Evolutionary conservation across 1,284 basidiomycete genomes (phyloP).

Genomic region (Tranzscheliella williamsii): DNA sequence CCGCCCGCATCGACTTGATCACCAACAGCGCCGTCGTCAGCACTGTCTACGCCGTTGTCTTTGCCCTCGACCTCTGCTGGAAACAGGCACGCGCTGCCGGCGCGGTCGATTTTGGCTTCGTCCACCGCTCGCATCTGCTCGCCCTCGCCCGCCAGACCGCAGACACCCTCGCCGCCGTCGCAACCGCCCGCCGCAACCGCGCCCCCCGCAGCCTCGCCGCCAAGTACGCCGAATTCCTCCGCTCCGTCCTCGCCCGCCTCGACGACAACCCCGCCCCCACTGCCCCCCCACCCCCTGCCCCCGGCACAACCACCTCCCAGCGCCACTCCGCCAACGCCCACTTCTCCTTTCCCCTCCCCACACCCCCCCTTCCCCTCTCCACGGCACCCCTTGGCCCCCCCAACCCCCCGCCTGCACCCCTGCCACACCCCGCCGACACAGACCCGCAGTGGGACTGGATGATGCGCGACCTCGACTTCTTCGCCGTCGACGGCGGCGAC

Average conservation of each 20-base stretch:
- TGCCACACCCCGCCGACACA: no score
- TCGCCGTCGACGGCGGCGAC: slow-evolving; percentile 28
- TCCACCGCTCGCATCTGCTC: slow-evolving; percentile 1
- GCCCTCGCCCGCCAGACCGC: slow-evolving; percentile 7
- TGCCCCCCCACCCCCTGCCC: no score
- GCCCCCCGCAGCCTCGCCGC: slow-evolving; percentile 6
- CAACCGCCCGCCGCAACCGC: slow-evolving; percentile 1
- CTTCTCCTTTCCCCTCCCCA: slow-evolving; percentile 3
- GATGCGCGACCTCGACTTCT: slow-evolving; percentile 32
- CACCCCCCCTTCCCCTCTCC: background rate
- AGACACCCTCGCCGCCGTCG: slow-evolving; percentile 8
- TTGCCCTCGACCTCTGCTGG: slow-evolving; percentile 10
- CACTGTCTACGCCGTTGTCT: slow-evolving; percentile 26
- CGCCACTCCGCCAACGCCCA: slow-evolving; percentile 9
- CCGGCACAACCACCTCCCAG: slow-evolving; percentile 13
- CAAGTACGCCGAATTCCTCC: slow-evolving; percentile 20
- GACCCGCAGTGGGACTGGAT: slow-evolving; percentile 34
- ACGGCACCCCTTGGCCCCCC: no score
- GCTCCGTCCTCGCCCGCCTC: slow-evolving; percentile 7
- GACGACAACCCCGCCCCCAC: no score
- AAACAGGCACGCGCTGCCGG: background rate
- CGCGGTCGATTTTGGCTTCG: slow-evolving; percentile 17
- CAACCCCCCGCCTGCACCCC: background rate
- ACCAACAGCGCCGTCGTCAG: slow-evolving; percentile 20
- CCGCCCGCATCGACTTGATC: slow-evolving; percentile 9